Conservation (phyloP, 306 rosid genomes). For the Dryas alaskensis region DNA sequence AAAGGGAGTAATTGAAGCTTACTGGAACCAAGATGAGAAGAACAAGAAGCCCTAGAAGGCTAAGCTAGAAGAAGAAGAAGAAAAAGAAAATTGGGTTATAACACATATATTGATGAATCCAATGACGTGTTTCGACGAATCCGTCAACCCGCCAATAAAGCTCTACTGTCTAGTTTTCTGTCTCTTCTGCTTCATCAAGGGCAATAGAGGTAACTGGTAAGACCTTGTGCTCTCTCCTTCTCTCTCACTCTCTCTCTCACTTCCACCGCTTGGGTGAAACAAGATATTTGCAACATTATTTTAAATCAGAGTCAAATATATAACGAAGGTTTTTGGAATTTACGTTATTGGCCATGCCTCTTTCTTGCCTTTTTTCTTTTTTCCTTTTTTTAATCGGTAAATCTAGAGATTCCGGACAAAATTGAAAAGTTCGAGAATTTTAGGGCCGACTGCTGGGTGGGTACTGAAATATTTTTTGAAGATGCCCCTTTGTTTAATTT, state of each 20-base stretch:
- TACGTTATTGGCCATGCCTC: too few species aligned
- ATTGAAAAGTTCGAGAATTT: too few species aligned
- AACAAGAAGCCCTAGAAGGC: background rate
- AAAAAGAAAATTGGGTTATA: background rate
- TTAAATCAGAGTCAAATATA: too few species aligned
- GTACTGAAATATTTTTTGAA: too few species aligned
- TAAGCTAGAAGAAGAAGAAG: background rate
- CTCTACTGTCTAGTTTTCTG: background rate
- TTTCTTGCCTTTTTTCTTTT: too few species aligned
- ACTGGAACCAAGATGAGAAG: background rate
- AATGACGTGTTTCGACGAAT: constrained; percentile 12
- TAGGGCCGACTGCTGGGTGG: too few species aligned
- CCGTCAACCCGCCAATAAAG: constrained; percentile 9
- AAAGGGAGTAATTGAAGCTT: background rate
- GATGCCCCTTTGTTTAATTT: too few species aligned
- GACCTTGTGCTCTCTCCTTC: background rate
- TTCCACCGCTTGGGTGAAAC: background rate
- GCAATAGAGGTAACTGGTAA: too few species aligned
- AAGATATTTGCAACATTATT: background rate
- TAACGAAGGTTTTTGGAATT: too few species aligned
- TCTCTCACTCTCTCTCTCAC: background rate
- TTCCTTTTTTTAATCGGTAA: too few species aligned
- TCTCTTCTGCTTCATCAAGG: background rate
- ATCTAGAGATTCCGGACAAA: too few species aligned
- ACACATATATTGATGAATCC: background rate